Base-by-base conservation (phyloP, 1,139 yeast species). In the Blastobotrys proliferans region DNA sequence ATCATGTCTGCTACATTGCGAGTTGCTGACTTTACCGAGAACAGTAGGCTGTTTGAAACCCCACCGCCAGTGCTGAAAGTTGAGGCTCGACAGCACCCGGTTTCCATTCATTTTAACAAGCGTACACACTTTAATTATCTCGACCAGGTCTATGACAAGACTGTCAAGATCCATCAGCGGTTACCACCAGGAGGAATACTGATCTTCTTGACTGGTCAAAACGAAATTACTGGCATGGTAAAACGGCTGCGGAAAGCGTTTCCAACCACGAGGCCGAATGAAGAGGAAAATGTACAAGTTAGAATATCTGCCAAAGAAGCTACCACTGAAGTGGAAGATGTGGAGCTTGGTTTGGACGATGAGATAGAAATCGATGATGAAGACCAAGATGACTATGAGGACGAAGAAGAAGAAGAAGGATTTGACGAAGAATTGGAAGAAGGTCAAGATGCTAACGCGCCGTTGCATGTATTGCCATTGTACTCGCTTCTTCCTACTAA, bases 1-100 rank as follows among this genome's bases (percentile, higher is more conserved):
- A 72, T 79, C 48, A 80, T 94, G 99, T 88, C 97, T 31, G 99
- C 99, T 13, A 94, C 99, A 0, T 73, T 94, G 45, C 73, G 98
- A 56, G 97, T 94, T 0, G 67, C 92, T 11, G 98, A 94, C 61
- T 94, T 94, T 58, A 79, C 95, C 38, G 95, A 88, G 54, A 94
- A 94, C 61, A 62, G 66, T 16, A 65, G 73, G 1, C 67, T 94
- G 31, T 94, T 94, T 60, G 65, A 73, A n/a, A 59, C 57, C 0
- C 84, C 95, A 1, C 98, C 98, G 1, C 98, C 98, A 2, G 77
- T 94, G 25, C 68, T 94, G 35, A 82, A 83, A 52, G 88, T 94
- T n/a, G 90, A 84, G 44, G 95, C 98, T 0, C 78, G 99, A 62
- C 98, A 92, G 60, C 88, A 76, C 58, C 97, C 98, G 0, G 98